Percentiles rank a stretch among this genome's conserved stretches.
phyloP scores from a whole-genome alignment of 306 rosid species.

The Quillaja saponaria region DNA sequence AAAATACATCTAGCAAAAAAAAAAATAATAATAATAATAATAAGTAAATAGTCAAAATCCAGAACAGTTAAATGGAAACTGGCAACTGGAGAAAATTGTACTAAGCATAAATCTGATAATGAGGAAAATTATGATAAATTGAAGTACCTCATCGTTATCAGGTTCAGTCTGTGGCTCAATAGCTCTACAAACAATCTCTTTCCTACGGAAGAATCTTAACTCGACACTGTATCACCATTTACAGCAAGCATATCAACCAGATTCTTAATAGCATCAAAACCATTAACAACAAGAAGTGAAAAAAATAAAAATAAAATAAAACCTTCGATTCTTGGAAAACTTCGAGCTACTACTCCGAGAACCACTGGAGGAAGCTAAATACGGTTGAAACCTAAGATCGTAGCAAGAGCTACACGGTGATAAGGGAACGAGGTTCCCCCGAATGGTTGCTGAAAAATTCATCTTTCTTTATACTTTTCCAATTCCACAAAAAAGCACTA shows the following conservation, averaged over 20 bases:
- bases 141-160: conserved; percentile 66
- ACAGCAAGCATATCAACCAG: conserved; percentile 18
- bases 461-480: conserved; percentile 36
- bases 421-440: conserved; percentile 52
- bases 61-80: background rate
- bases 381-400: conserved; percentile 57
- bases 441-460: conserved; percentile 59
- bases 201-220: conserved; percentile 37
- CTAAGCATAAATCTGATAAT: background rate
- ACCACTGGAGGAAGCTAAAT: conserved; percentile 30
- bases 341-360: conserved; percentile 37
- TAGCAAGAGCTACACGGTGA: conserved; percentile 67
- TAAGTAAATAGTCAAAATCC: too few relatives aligned
- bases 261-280: background rate
- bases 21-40: too few relatives aligned
- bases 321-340: conserved; percentile 48
- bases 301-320: background rate
- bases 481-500: conserved; percentile 25
- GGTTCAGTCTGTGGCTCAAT: conserved; percentile 59
- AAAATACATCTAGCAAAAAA: too few relatives aligned
- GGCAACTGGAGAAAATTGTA: conserved; percentile 17
- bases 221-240: conserved; percentile 9
- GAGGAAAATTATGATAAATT: conserved; percentile 7
- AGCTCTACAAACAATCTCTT: conserved; percentile 59
- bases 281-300: background rate